A percentile compares a stretch with the other conserved stretches of the same genome.
Conservation (phyloP, 352 stramenopile species). For the Globisporangium paroecandrum region DNA sequence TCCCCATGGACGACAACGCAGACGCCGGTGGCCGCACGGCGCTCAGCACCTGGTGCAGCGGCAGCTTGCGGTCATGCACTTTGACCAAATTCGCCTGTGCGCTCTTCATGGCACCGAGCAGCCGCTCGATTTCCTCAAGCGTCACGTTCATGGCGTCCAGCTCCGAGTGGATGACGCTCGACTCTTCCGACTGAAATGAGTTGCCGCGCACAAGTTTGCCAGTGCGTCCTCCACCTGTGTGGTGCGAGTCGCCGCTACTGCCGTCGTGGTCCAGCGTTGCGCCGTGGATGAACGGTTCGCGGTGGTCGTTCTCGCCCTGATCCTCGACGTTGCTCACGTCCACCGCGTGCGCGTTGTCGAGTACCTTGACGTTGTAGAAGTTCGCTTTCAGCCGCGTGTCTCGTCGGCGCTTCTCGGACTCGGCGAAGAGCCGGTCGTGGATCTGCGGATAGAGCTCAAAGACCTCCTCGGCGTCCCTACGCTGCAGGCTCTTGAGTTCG, state of each 20-base stretch:
- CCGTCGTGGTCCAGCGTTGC: constrained; percentile 1
- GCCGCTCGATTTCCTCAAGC: constrained; percentile 38
- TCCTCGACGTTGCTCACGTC: constrained; percentile 50
- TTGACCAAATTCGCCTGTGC: constrained; percentile 36
- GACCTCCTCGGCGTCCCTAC: constrained; percentile 47
- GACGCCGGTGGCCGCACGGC: neutral
- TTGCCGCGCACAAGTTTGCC: constrained; percentile 27
- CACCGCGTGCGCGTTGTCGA: constrained; percentile 62
- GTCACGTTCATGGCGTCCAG: constrained; percentile 46
- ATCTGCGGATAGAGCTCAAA: constrained; percentile 62
- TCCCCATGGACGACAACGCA: neutral
- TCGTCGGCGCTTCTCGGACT: constrained; percentile 45
- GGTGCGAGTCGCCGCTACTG: constrained; percentile 18
- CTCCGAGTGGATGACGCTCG: constrained; percentile 36
- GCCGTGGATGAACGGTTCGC: constrained; percentile 40
- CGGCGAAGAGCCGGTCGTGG: constrained; percentile 50
- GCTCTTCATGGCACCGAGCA: constrained; percentile 35
- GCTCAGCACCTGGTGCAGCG: constrained; percentile 37
- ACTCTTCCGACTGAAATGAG: constrained; percentile 38
- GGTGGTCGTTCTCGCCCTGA: constrained; percentile 22
- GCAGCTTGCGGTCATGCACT: constrained; percentile 39
- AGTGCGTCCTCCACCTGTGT: neutral
- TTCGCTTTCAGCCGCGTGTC: constrained; percentile 46
- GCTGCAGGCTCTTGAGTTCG: constrained; percentile 51
- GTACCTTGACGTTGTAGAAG: constrained; percentile 57